Conservation (phyloP, 2,329 filamentous ascomycete species). For the Trichoderma sp. region DNA sequence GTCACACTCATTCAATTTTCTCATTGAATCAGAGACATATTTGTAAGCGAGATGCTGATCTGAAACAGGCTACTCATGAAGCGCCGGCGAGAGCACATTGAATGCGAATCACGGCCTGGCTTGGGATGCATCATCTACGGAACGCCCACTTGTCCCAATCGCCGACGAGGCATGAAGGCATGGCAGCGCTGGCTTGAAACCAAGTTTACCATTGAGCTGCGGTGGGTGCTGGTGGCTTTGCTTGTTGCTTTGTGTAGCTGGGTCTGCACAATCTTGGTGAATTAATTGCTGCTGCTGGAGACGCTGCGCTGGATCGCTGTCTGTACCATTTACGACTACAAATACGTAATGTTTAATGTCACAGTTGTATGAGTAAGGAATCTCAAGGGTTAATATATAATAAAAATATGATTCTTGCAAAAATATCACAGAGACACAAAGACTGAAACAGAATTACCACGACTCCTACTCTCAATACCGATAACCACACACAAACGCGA, state of each 20-base stretch:
- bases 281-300: background rate
- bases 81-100: conserved; percentile 58
- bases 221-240: conserved; percentile 50
- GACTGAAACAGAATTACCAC: background rate
- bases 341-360: conserved; percentile 1
- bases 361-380: background rate
- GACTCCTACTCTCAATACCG: background rate
- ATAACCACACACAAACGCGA: too few relatives aligned
- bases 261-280: conserved; percentile 7
- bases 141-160: conserved; percentile 50
- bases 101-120: conserved; percentile 60
- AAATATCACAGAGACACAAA: background rate
- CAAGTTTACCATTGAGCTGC: conserved; percentile 48
- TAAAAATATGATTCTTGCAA: background rate
- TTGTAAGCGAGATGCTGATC: background rate
- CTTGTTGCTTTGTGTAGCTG: conserved; percentile 37
- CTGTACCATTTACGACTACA: background rate
- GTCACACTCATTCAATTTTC: conserved; percentile 26
- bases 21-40: background rate
- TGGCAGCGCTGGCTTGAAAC: conserved; percentile 47
- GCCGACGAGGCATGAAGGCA: conserved; percentile 47
- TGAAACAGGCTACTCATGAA: conserved; percentile 56
- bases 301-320: background rate
- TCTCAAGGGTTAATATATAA: background rate
- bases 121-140: conserved; percentile 58